Evolutionary conservation across 192 early-diverging fungal species (phyloP).

Genomic region (Coemansia sp.): DNA sequence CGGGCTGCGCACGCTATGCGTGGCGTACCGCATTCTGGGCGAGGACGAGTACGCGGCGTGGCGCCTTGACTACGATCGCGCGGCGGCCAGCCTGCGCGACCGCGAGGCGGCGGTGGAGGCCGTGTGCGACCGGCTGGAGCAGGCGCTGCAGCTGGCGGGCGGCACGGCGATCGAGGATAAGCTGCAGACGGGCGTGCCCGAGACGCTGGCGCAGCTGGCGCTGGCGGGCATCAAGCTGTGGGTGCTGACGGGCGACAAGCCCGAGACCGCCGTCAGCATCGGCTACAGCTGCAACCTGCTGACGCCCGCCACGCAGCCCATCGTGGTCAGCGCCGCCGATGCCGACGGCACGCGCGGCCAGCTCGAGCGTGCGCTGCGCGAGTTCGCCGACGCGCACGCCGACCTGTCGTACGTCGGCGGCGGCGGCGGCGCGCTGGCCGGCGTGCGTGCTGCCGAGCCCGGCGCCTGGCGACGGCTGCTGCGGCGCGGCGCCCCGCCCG

Average conservation of each 20-base stretch:
- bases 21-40: slow-evolving; percentile 71
- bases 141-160: slow-evolving; percentile 75
- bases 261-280: slow-evolving; percentile 97
- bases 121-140: slow-evolving; percentile 78
- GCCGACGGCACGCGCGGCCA: slow-evolving; percentile 61
- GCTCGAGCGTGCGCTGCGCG: slow-evolving; percentile 63
- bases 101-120: slow-evolving; percentile 80
- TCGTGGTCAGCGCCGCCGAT: slow-evolving; percentile 66
- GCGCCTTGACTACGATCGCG: slow-evolving; percentile 70
- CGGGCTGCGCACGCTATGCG: slow-evolving; percentile 83
- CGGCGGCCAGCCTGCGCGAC: slow-evolving; percentile 67
- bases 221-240: slow-evolving; percentile 92
- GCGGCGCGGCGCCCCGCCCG: slow-evolving; percentile 4
- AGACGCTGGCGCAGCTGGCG: slow-evolving; percentile 80
- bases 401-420: slow-evolving; percentile 44
- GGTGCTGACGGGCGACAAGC: slow-evolving; percentile 97
- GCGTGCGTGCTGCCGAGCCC: slow-evolving; percentile 22
- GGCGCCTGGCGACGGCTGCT: slow-evolving; percentile 43
- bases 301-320: slow-evolving; percentile 75
- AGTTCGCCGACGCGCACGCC: slow-evolving; percentile 55
- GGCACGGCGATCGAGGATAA: slow-evolving; percentile 98
- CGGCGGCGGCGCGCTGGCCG: slow-evolving; percentile 36
- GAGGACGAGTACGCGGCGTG: slow-evolving; percentile 71
- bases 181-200: slow-evolving; percentile 96
- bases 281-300: slow-evolving; percentile 92